A percentile compares a stretch with the other conserved stretches of the same genome.
Conservation (phyloP, 2,329 filamentous ascomycete species). For the Penicillium polonicum region DNA sequence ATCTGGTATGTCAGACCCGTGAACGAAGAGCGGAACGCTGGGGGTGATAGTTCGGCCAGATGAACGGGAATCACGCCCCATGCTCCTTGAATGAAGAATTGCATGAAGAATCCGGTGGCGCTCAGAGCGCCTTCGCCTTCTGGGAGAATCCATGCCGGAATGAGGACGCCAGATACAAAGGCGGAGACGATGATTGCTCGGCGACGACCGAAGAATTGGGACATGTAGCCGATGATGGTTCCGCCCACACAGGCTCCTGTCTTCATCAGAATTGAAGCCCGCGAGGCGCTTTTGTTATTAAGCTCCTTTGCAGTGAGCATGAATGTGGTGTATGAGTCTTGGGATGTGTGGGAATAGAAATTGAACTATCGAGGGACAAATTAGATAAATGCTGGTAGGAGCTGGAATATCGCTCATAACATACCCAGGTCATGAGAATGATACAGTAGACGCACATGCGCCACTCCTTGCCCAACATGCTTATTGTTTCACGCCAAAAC, state of each 20-base stretch:
- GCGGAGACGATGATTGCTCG: conserved; percentile 55
- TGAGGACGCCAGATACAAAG: conserved; percentile 65
- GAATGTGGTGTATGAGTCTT: conserved; percentile 80
- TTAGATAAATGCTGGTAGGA: not conserved
- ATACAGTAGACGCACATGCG: conserved; percentile 74
- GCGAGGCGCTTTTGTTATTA: conserved; percentile 60
- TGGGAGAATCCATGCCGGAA: conserved; percentile 69
- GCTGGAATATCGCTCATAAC: not conserved
- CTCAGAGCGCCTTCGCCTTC: conserved; percentile 30
- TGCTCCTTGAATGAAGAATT: conserved; percentile 69
- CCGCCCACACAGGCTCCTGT: conserved; percentile 67
- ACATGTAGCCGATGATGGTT: conserved; percentile 60
- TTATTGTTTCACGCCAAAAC: conserved; percentile 69
- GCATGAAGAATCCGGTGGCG: conserved; percentile 44
- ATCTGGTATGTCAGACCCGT: conserved; percentile 75
- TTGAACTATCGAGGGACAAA: conserved; percentile 49
- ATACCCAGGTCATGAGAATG: conserved; percentile 69
- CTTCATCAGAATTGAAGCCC: conserved; percentile 81
- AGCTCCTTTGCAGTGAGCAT: conserved; percentile 72
- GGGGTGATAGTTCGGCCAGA: conserved; percentile 72
- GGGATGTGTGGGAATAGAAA: conserved; percentile 74
- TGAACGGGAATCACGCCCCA: conserved; percentile 72
- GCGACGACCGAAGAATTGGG: conserved; percentile 72
- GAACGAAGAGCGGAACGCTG: conserved; percentile 64
- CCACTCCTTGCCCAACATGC: conserved; percentile 70